These are phyloP conservation scores for Letharia columbiana DNA, from an alignment of 495 filamentous ascomycete genomes.

Conservation along the genomic window DNA sequence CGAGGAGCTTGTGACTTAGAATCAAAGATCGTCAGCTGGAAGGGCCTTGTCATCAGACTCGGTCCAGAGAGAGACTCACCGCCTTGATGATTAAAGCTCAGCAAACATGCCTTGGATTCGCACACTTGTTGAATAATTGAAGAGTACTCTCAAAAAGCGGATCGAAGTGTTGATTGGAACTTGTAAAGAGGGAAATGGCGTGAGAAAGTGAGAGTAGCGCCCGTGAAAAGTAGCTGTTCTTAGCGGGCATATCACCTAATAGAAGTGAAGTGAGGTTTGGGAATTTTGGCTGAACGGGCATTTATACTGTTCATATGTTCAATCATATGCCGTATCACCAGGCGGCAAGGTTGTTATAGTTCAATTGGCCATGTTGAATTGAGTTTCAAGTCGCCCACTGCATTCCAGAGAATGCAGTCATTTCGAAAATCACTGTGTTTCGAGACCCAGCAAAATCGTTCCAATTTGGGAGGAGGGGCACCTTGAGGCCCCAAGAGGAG, in stretches of 20 bases:
- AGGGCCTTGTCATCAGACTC: neutral
- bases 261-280: neutral
- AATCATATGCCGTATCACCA: neutral
- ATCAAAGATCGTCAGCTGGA: neutral
- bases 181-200: neutral
- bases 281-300: neutral
- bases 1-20: neutral
- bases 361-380: too few species aligned
- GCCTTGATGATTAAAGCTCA: neutral
- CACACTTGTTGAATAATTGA: neutral
- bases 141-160: neutral
- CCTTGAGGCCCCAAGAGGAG: too few species aligned
- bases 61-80: neutral
- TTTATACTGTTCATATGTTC: neutral
- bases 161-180: neutral
- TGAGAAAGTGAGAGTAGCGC: neutral
- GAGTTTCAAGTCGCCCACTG: too few species aligned
- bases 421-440: too few species aligned
- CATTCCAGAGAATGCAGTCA: too few species aligned
- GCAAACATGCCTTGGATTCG: neutral
- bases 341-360: too few species aligned
- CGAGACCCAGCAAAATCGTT: too few species aligned
- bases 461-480: too few species aligned
- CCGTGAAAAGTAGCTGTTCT: neutral
- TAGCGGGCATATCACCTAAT: neutral